Evolutionary conservation across 2,329 filamentous ascomycete species (phyloP).

Genomic region (Verticillium nubilum): DNA sequence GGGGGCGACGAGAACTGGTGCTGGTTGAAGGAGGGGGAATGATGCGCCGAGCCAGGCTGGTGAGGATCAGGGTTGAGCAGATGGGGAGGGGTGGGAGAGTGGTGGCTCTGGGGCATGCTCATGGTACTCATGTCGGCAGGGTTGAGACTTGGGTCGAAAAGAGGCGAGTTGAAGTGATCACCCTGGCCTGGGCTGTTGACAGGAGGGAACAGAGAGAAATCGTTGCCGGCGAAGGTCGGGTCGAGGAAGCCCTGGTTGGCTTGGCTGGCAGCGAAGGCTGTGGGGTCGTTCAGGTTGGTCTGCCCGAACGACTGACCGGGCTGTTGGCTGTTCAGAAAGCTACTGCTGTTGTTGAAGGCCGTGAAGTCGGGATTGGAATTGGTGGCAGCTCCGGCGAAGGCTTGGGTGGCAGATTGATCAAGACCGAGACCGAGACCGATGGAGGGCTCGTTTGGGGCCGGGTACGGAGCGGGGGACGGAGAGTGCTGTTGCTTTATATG

Average conservation of each 20-base stretch:
- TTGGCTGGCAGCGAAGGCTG: constrained; percentile 32
- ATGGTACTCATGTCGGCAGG: constrained; percentile 46
- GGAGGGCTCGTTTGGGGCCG: constrained; percentile 39
- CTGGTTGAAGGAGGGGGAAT: constrained; percentile 52
- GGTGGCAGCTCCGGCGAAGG: constrained; percentile 29
- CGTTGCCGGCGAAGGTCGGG: constrained; percentile 50
- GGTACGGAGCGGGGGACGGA: constrained; percentile 53
- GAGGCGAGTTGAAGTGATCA: constrained; percentile 56
- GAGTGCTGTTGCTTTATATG: constrained; percentile 67
- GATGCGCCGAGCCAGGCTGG: constrained; percentile 42
- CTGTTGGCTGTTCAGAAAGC: constrained; percentile 46
- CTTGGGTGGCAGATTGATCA: constrained; percentile 40
- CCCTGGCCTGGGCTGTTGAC: constrained; percentile 32
- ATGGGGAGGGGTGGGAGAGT: constrained; percentile 52
- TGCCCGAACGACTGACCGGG: constrained; percentile 33
- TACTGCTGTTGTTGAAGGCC: constrained; percentile 38
- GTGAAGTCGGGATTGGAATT: constrained; percentile 38
- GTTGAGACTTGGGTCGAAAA: constrained; percentile 49
- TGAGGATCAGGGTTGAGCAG: constrained; percentile 43
- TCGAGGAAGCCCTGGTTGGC: constrained; percentile 41
- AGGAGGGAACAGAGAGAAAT: constrained; percentile 62
- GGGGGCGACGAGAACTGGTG: constrained; percentile 45
- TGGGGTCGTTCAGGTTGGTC: constrained; percentile 30
- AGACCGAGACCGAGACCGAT: constrained; percentile 54
- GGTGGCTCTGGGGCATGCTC: constrained; percentile 49